Base-by-base conservation (phyloP, 805 yeast species). In the Wickerhamomyces silvicola region DNA sequence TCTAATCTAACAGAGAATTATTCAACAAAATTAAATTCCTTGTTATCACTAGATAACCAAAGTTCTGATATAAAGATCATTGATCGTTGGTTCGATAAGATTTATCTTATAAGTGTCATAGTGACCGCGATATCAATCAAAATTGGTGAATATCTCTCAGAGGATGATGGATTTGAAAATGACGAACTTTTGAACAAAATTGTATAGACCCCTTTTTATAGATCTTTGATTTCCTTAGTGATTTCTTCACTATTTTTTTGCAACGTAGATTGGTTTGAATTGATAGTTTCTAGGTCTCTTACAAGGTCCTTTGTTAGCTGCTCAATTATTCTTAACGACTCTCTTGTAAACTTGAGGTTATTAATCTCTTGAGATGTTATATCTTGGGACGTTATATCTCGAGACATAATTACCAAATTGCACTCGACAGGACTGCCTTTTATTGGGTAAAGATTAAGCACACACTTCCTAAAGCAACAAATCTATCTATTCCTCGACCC, bases 71-170 rank as follows among this genome's bases (percentile, higher is more conserved):
- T 42, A 26, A 28, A 16, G 28, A 43, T 25, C 38, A 56, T 63
- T 22, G 67, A 64, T 35, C 46, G 50, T 18, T 64, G 69, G 69
- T 64, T 62, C 39, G 67, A 64, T 32, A 54, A 59, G 30, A 49
- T 60, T 14, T 64, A 48, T 38, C 52, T 62, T 10, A 24, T 46
- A 2, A 45, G 58, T 12, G 59, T 61, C 20, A 35, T 56, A 1
- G 21, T 53, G 7, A 57, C 68, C 1, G 39, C 44, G 1, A 24
- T 41, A 3, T 39, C 40, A 2, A 50, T 48, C 9, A 38, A 39
- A 17, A 21, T 48, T 5, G 41, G 46, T 17, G 54, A 51, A 19
- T 28, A 33, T 7, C 37, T 36, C 18, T 28, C 43, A 25, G 27
- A 35, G 28, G 51, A 50, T 20, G 49, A 45, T 9, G 54, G 50